Percentiles rank a stretch among this genome's conserved stretches.
phyloP scores from a whole-genome alignment of 768 basidiomycete genomes.

The Leucocoprinus leucothites region DNA sequence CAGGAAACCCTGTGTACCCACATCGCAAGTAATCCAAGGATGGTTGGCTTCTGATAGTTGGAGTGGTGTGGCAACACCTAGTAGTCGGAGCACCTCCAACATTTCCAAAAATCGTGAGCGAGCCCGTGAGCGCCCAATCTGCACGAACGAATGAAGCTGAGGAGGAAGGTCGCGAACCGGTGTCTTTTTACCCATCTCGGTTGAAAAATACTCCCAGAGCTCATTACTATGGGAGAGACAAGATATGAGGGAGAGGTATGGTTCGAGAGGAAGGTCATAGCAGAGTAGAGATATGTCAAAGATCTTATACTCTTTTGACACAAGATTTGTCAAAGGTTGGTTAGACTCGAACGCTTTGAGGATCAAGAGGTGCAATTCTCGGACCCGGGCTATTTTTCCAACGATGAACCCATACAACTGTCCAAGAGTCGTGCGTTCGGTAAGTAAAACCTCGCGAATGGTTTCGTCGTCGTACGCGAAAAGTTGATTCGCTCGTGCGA shows the following conservation, averaged over 20 bases:
- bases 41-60: slow-evolving; percentile 35
- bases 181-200: slow-evolving; percentile 44
- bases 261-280: slow-evolving; percentile 60
- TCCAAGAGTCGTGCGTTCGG: slow-evolving; percentile 65
- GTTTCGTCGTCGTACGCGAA: slow-evolving; percentile 50
- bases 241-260: slow-evolving; percentile 64
- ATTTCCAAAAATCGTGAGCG: slow-evolving; percentile 60
- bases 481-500: slow-evolving; percentile 45
- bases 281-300: slow-evolving; percentile 58
- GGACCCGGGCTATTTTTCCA: slow-evolving; percentile 62
- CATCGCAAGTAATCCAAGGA: slow-evolving; percentile 45
- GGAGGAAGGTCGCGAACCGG: slow-evolving; percentile 53
- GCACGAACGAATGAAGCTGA: slow-evolving; percentile 46
- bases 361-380: slow-evolving; percentile 57
- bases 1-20: slow-evolving; percentile 39
- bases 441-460: slow-evolving; percentile 60
- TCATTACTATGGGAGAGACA: slow-evolving; percentile 54
- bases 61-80: slow-evolving; percentile 63
- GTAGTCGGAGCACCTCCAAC: slow-evolving; percentile 51
- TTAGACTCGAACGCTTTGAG: slow-evolving; percentile 43
- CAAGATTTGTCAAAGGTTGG: slow-evolving; percentile 37
- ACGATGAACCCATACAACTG: slow-evolving; percentile 75
- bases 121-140: slow-evolving; percentile 57
- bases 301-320: slow-evolving; percentile 54
- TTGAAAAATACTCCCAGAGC: slow-evolving; percentile 47